A percentile compares a stretch with the other conserved stretches of the same genome.
Evolutionary conservation across 129 eudicot genomes (phyloP).

Genomic region (Arctium lappa): DNA sequence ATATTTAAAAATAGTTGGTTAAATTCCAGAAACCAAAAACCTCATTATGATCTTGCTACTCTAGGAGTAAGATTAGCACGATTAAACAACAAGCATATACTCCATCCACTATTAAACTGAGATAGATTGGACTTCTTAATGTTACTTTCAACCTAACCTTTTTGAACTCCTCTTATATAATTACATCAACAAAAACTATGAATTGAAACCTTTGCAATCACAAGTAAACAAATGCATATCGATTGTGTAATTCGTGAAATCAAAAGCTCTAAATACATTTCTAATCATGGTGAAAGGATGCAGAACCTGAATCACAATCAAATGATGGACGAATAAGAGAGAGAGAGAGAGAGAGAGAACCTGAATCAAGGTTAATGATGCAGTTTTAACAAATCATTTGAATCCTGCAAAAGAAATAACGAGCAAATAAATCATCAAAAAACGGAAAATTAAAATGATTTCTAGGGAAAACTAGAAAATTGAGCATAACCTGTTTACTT

Average conservation of each 20-base stretch:
- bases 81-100: neutral
- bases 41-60: neutral
- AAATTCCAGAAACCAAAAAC: neutral
- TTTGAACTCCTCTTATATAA: neutral
- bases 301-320: constrained; percentile 1
- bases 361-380: neutral
- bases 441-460: too few relatives aligned
- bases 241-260: neutral
- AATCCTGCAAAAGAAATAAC: constrained; percentile 12
- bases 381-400: constrained; percentile 7
- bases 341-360: too few relatives aligned
- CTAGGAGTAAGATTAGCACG: neutral
- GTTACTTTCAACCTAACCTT: neutral
- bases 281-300: neutral
- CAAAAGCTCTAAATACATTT: neutral
- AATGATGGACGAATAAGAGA: neutral
- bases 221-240: neutral
- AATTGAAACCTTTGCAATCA: neutral
- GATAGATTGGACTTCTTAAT: neutral
- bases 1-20: neutral
- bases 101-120: neutral
- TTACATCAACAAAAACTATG: neutral
- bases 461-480: neutral
- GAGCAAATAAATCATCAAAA: too few relatives aligned
- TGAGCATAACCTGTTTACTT: constrained; percentile 2